Base-by-base conservation (phyloP, 768 basidiomycete genomes). In the Tricholoma bakamatsutake region DNA sequence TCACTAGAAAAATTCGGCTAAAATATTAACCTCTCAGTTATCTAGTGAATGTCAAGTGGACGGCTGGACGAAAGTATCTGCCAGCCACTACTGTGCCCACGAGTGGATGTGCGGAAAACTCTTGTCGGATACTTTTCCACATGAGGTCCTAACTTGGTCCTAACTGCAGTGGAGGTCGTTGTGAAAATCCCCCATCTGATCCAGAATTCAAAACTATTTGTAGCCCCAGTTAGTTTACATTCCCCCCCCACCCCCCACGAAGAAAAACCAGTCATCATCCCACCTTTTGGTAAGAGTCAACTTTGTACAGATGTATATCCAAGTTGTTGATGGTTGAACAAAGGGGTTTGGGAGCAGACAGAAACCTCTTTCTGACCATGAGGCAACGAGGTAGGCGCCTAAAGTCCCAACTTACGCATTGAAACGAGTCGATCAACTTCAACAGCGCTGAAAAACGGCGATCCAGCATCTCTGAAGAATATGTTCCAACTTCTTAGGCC, bases 31-130 rank as follows among this genome's bases (percentile, higher is more conserved):
- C 28, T 28, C 46, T 52, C 30, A 59, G 11, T 12, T 35, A 10
- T 33, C 33, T 34, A 64, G 65, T 30, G 59, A 63, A 35, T 65
- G 66, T 50, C 66, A 67, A 50, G 56, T 54, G 15, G 37, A 59
- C 4, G 65, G 65, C 48, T 66, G 65, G 65, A 65, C 61, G 50
- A 24, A 53, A 24, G 62, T 62, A 18, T 51, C 21, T 7, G 55
- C 57, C 12, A 34, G 9, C 4, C 59, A 51, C 24, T 51, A 51
- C 24, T 51, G 50, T 17, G 52, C 61, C 11, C 64, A 64, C 50
- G 62, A 60, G 31, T 34, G 21, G 13, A 54, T 66, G 18, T 62
- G 59, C 35, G 57, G 62, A 50, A 55, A 71, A 53, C 34, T 56
- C 4, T 10, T 58, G 5, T 50, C 50, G 43, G 31, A 28, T 28